Percentiles rank a stretch among this genome's conserved stretches.
These are phyloP conservation scores for Fusarium sp. DNA, from an alignment of 2,329 filamentous ascomycete species.

Conservation along the genomic window DNA sequence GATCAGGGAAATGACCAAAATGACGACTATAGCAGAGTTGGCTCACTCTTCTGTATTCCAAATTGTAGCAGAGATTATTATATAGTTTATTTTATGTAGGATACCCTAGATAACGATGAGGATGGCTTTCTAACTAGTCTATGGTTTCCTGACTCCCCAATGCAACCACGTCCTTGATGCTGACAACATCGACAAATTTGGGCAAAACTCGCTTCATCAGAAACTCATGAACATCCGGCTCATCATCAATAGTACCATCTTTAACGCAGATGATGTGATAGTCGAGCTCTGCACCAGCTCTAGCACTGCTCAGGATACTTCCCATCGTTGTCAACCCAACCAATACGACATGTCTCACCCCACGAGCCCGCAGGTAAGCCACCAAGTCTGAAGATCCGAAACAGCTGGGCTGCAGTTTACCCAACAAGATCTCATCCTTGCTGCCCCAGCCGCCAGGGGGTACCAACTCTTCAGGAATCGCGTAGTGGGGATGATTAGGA, in stretches of 20 bases:
- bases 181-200: neutral
- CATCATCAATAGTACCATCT: neutral
- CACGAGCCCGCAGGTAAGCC: neutral
- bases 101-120: too few species aligned
- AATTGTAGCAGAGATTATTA: too few species aligned
- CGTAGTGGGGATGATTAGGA: neutral
- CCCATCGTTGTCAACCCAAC: neutral
- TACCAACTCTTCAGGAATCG: neutral
- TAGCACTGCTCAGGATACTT: neutral
- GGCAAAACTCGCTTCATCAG: neutral
- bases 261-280: neutral
- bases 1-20: too few species aligned
- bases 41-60: too few species aligned
- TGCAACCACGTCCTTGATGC: neutral
- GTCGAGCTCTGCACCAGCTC: neutral
- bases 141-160: neutral
- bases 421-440: neutral
- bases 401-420: neutral
- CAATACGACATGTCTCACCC: neutral
- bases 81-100: too few species aligned
- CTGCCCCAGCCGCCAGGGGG: neutral
- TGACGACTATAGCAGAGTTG: too few species aligned
- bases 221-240: neutral
- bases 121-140: too few species aligned
- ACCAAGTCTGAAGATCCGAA: neutral